Percentiles rank a stretch among this genome's conserved stretches.
These are phyloP conservation scores for Geotrichum citri-aurantii DNA, from an alignment of 1,139 yeast genomes.

Conservation along the genomic window DNA sequence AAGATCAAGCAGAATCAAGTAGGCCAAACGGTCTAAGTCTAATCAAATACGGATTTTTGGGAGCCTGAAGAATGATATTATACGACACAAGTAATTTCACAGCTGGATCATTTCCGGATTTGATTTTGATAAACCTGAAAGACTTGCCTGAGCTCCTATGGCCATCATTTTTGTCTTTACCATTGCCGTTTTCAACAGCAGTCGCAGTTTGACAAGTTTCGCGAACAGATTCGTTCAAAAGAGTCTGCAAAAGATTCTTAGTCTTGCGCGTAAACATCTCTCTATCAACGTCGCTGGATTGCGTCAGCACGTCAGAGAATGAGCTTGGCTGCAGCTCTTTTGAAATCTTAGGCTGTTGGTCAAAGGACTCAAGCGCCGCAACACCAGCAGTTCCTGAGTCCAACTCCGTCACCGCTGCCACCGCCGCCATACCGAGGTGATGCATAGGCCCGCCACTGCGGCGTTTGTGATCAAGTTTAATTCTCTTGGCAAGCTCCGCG, in stretches of 20 bases:
- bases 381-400: background rate
- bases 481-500: background rate
- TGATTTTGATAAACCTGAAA: background rate
- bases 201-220: background rate
- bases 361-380: background rate
- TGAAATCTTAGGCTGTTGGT: background rate
- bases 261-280: background rate
- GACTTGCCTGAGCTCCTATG: background rate
- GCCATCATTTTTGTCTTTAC: background rate
- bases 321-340: background rate
- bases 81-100: constrained; percentile 1
- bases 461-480: background rate
- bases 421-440: background rate
- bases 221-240: background rate
- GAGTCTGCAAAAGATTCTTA: background rate
- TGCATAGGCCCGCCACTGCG: background rate
- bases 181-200: background rate
- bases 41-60: constrained; percentile 1
- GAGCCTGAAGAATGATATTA: constrained; percentile 2
- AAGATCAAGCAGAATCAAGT: background rate
- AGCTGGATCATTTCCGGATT: constrained; percentile 5
- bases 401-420: too few species aligned
- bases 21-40: constrained; percentile 10
- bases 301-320: background rate
- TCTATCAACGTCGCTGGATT: background rate